These are phyloP conservation scores for Cladosporium sp. DNA, from an alignment of 2,329 filamentous ascomycete species.

Conservation along the genomic window DNA sequence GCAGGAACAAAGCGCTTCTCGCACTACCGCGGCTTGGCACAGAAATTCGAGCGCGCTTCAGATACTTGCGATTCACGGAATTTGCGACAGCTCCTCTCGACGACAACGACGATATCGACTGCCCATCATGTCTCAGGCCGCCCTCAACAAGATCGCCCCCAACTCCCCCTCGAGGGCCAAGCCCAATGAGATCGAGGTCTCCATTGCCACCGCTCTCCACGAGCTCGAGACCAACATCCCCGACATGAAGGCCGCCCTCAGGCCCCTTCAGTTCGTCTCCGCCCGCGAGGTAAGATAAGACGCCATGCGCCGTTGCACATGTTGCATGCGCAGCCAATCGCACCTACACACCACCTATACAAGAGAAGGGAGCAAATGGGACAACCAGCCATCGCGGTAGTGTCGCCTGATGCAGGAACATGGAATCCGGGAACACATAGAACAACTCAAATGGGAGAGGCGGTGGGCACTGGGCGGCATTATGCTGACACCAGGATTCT, in stretches of 20 bases:
- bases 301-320: constrained; percentile 6
- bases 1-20: no score
- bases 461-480: constrained; percentile 54
- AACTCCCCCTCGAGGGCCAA: constrained; percentile 95
- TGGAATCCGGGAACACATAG: constrained; percentile 16
- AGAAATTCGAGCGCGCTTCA: no score
- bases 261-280: constrained; percentile 97
- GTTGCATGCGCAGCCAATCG: constrained; percentile 4
- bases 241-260: constrained; percentile 93
- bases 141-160: constrained; percentile 95
- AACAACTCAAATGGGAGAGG: constrained; percentile 41
- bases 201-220: constrained; percentile 94
- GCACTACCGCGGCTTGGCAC: no score
- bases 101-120: constrained; percentile 8
- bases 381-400: not conserved
- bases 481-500: constrained; percentile 54
- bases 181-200: constrained; percentile 95
- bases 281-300: constrained; percentile 89
- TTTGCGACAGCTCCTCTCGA: not conserved
- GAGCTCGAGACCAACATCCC: constrained; percentile 99
- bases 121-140: constrained; percentile 59
- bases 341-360: constrained; percentile 11
- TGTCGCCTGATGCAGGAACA: constrained; percentile 7
- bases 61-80: no score
- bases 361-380: constrained; percentile 2